Conservation (phyloP, 2,329 filamentous ascomycete species). For the Fusarium illudens region DNA sequence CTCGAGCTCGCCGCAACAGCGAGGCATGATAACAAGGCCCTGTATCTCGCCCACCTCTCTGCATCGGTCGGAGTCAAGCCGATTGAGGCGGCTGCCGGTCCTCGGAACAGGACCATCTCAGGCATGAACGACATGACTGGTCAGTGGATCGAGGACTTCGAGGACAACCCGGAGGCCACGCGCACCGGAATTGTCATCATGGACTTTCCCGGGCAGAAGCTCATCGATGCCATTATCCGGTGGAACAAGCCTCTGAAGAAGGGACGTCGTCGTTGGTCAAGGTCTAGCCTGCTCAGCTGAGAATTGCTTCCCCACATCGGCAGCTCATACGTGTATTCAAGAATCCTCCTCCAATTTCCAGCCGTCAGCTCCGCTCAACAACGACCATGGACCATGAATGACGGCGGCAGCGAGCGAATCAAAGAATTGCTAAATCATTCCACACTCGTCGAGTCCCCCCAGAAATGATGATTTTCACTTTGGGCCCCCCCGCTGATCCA, state of each 20-base stretch:
- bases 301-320: slow-evolving; percentile 10
- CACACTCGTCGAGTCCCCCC: neutral
- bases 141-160: slow-evolving; percentile 50
- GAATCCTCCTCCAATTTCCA: slow-evolving; percentile 22
- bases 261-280: neutral
- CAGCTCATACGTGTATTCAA: slow-evolving; percentile 12
- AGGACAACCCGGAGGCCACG: slow-evolving; percentile 37
- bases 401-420: slow-evolving; percentile 14
- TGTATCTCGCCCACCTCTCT: slow-evolving; percentile 58
- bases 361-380: slow-evolving; percentile 14
- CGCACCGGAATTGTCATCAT: slow-evolving; percentile 58
- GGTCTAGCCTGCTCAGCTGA: slow-evolving; percentile 21
- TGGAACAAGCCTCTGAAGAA: slow-evolving; percentile 49
- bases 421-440: slow-evolving; percentile 12
- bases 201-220: slow-evolving; percentile 56
- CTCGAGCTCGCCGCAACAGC: slow-evolving; percentile 50
- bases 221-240: slow-evolving; percentile 53
- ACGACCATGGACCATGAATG: neutral
- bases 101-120: slow-evolving; percentile 51
- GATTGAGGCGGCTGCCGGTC: slow-evolving; percentile 59
- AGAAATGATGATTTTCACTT: slow-evolving; percentile 19
- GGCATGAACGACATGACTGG: slow-evolving; percentile 62
- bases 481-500: slow-evolving; percentile 17
- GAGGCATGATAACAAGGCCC: slow-evolving; percentile 45
- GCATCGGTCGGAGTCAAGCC: slow-evolving; percentile 59